Evolutionary conservation across 2,329 filamentous ascomycete genomes (phyloP), one percentile per base, ranked within the genome.

Genomic region (Tolypocladium ophioglossoides): DNA sequence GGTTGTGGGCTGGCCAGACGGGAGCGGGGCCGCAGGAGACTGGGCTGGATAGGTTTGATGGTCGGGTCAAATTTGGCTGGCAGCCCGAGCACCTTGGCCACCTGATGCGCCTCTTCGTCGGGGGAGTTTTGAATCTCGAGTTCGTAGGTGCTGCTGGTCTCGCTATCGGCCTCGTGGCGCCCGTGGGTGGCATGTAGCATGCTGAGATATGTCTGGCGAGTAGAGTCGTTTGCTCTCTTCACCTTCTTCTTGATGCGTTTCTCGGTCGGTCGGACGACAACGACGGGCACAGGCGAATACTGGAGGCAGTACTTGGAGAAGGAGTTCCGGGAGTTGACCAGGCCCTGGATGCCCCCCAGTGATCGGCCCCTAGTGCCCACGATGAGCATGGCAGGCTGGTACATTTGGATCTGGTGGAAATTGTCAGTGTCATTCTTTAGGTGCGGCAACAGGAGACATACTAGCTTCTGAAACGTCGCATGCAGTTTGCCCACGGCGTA

Each of bases 221-320:
- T 78, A 7, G 89, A 85, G 62, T 96, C 89, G 53, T 87, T 84
- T 51, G 84, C 80, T 34, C 91, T 84, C 74, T 96, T 96, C 56
- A 81, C 79, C 71, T 94, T 95, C 74, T 95, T 95, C 72, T 94
- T 94, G 65, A 89, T 82, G 22, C 91, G 86, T 72, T 95, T 95
- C 57, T 88, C 87, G 35, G 86, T 87, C 38, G 91, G 91, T 4
- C 91, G 83, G 11, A 96, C 91, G 35, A 96, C 91, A 34, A 96
- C 91, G 9, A 96, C 91, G 1, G 91, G 91, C 1, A 96, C 89
- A 0, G 91, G 91, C 2, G 89, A 95, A 68, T 95, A 91, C 66
- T 96, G 91, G 14, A 96, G 78, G 64, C 91, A 96, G 71, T 96
- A 96, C 67, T 96, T 96, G 30, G 89, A 95, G 47, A 96, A 91